Conservation (phyloP, 2,329 filamentous ascomycete species). For the Penicillium palitans region DNA sequence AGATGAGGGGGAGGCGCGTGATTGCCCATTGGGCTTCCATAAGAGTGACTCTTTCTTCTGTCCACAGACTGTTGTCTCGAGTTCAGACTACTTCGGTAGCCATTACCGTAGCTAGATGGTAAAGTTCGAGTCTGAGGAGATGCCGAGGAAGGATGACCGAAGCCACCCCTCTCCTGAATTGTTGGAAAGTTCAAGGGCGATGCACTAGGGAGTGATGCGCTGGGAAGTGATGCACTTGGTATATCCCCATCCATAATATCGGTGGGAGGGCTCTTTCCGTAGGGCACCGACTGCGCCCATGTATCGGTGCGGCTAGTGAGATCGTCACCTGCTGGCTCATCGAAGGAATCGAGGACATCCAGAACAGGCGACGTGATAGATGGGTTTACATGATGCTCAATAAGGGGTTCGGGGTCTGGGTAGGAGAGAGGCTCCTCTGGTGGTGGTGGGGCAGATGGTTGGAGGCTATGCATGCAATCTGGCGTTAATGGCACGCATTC, state of each 20-base stretch:
- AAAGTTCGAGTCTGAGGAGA: constrained; percentile 45
- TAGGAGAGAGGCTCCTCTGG: constrained; percentile 34
- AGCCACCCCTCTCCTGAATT: constrained; percentile 40
- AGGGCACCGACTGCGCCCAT: constrained; percentile 49
- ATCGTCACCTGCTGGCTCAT: constrained; percentile 35
- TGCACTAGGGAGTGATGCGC: constrained; percentile 38
- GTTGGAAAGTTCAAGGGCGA: constrained; percentile 45
- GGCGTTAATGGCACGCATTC: constrained; percentile 13
- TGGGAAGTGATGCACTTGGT: constrained; percentile 38
- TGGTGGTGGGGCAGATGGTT: constrained; percentile 27
- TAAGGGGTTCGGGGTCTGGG: constrained; percentile 24
- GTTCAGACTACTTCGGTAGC: constrained; percentile 37
- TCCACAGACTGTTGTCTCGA: constrained; percentile 42
- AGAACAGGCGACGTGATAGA: constrained; percentile 41
- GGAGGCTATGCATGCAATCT: constrained; percentile 26
- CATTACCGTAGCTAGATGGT: constrained; percentile 46
- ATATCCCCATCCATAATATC: constrained; percentile 39
- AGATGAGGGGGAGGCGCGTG: constrained; percentile 67
- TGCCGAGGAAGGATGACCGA: constrained; percentile 45
- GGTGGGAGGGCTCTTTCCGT: constrained; percentile 46
- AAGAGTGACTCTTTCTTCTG: constrained; percentile 41
- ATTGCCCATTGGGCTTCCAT: constrained; percentile 38
- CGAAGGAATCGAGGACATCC: constrained; percentile 38
- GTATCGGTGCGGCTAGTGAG: constrained; percentile 41
- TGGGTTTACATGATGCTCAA: constrained; percentile 27